Evolutionary conservation across 148 eudicot genomes (phyloP).

Genomic region (Vaccinium myrtillus): DNA sequence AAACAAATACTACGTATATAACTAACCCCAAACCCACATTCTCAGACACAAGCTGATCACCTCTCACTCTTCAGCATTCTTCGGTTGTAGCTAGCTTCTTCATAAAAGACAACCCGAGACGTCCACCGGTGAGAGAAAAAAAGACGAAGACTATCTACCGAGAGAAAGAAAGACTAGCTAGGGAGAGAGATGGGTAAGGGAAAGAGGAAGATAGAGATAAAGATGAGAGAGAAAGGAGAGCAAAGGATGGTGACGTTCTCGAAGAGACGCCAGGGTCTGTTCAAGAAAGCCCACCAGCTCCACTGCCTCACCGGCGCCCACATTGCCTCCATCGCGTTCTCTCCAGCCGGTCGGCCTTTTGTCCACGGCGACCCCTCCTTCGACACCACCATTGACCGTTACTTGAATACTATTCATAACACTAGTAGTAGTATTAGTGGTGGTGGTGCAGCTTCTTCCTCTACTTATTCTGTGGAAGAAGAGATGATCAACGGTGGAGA

Average conservation of each 20-base stretch:
- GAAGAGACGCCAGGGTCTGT: constrained; percentile 17
- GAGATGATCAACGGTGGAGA: neutral
- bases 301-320: constrained; percentile 3
- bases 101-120: no score
- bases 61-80: neutral
- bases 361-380: constrained; percentile 11
- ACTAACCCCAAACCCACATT: neutral
- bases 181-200: neutral
- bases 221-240: neutral
- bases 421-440: neutral
- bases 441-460: neutral
- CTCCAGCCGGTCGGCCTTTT: constrained; percentile 10
- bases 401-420: neutral
- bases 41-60: neutral
- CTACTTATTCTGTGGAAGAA: neutral
- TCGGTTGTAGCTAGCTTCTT: no score
- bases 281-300: constrained; percentile 8
- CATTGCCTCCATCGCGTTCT: constrained; percentile 6
- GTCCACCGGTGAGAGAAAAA: neutral
- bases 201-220: constrained; percentile 19
- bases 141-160: neutral
- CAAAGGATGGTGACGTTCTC: constrained; percentile 14
- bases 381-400: neutral
- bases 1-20: no score
- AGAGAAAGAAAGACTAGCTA: neutral